Percentiles rank a stretch among this genome's conserved stretches.
These are phyloP conservation scores for Hypoxylon fragiforme DNA, from an alignment of 495 filamentous ascomycete species.

Conservation along the genomic window DNA sequence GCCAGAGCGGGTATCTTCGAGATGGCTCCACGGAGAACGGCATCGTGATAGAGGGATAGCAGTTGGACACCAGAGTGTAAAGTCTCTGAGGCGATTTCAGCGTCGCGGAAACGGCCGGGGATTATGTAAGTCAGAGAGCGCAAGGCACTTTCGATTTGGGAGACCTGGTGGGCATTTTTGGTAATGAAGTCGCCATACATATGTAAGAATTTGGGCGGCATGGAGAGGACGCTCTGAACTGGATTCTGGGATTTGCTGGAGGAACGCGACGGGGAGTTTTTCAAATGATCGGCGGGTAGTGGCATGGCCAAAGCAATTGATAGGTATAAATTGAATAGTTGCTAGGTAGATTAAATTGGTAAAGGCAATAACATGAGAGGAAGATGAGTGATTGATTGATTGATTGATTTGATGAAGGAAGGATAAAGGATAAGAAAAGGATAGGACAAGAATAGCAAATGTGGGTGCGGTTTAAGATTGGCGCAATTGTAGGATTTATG, in stretches of 20 bases:
- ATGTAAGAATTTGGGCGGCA: conserved; percentile 73
- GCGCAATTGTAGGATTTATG: too few relatives aligned
- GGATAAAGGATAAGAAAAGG: too few relatives aligned
- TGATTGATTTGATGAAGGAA: neutral
- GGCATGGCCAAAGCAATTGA: conserved; percentile 20
- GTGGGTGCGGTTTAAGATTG: too few relatives aligned
- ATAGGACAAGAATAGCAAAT: too few relatives aligned
- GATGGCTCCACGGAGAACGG: conserved; percentile 72
- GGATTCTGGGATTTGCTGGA: conserved; percentile 26
- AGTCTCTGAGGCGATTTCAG: conserved; percentile 91
- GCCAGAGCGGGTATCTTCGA: conserved; percentile 46
- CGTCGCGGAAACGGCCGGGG: conserved; percentile 89
- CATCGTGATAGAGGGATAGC: conserved; percentile 92
- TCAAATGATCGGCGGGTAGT: conserved; percentile 26
- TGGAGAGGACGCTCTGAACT: conserved; percentile 35
- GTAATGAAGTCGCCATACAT: conserved; percentile 92
- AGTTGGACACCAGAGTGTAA: conserved; percentile 87
- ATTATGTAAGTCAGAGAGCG: conserved; percentile 94
- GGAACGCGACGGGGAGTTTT: conserved; percentile 23
- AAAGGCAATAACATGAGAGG: neutral
- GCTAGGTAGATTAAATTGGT: conserved; percentile 2
- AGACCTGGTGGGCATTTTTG: conserved; percentile 87
- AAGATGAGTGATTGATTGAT: neutral
- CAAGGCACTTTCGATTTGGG: conserved; percentile 89
- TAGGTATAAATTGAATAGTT: conserved; percentile 3